Evolutionary conservation across 371 early-diverging fungal genomes (phyloP), one percentile per base, ranked within the genome.

Genomic region (Coemansia sp.): DNA sequence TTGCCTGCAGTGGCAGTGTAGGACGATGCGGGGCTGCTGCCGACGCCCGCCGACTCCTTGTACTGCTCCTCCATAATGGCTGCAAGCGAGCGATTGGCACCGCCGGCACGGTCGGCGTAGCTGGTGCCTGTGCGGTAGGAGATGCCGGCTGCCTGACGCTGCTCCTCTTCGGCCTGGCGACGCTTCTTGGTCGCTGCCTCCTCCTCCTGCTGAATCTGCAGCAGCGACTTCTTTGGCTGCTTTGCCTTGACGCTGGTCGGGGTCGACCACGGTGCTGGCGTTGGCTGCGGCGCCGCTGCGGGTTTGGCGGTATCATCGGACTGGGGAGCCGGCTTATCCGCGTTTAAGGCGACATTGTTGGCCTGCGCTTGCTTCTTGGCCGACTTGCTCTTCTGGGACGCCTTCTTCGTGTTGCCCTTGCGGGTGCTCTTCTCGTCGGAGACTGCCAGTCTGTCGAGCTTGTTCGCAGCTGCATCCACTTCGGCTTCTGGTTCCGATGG

Each of bases 181-280:
- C 80, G 81, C 64, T 79, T 82, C 72, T 77, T 74, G 8, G 76
- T 80, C 7, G 83, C 86, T 31, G 31, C 58, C 58, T 89, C 90
- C 56, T 90, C 90, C 62, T 91, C 91, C 59, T 85, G 80, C 70
- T 90, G 90, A 55, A 91, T 91, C 73, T 91, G 89, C 58, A 86
- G 78, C 31, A 91, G 67, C 1, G 88, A 88, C 77, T 89, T 89
- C 65, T 89, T 89, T 4, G 88, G 65, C 68, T 62, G 56, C 20
- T 66, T 76, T 26, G 40, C 34, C 55, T 54, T 82, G 10, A 86
- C 75, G 57, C 70, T 53, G 0, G 81, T 52, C 1, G 79, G 70
- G 36, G 79, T 77, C 47, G 82, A 81, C 88, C 88, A 87, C 1
- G 85, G 86, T 52, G 84, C 77, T 10, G 79, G 55, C 47, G 61